Percentiles rank a stretch among this genome's conserved stretches.
Evolutionary conservation across 2,329 filamentous ascomycete genomes (phyloP).

Genomic region (Paracoccidioides brasiliensis): DNA sequence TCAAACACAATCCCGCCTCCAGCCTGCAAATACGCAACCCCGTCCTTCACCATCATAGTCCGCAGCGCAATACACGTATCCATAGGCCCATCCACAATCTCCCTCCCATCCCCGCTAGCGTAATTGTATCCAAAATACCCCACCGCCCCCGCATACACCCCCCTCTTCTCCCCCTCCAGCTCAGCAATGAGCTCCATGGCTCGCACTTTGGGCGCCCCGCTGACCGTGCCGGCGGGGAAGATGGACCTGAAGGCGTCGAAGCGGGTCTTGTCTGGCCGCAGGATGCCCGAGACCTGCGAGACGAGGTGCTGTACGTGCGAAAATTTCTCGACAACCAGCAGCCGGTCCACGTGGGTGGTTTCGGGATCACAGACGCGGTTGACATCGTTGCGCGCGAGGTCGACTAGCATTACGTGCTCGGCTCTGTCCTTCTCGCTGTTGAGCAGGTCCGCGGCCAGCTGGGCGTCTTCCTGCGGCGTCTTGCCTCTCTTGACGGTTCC

Average conservation of each 20-base stretch:
- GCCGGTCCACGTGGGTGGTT: conserved; percentile 76
- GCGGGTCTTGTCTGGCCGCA: conserved; percentile 68
- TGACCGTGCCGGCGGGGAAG: conserved; percentile 92
- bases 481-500: conserved; percentile 83
- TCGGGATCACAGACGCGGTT: conserved; percentile 89
- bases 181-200: conserved; percentile 97
- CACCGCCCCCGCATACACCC: conserved; percentile 89
- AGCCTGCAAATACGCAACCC: conserved; percentile 78
- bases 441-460: conserved; percentile 62
- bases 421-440: conserved; percentile 80
- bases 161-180: conserved; percentile 83
- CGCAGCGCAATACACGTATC: conserved; percentile 72
- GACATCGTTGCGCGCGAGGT: conserved; percentile 89
- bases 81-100: conserved; percentile 68
- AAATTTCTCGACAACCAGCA: conserved; percentile 92
- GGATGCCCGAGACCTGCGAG: conserved; percentile 84
- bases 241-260: conserved; percentile 95
- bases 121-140: conserved; percentile 88
- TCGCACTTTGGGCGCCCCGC: conserved; percentile 85
- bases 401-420: conserved; percentile 95
- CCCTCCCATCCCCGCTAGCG: conserved; percentile 49
- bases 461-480: conserved; percentile 67
- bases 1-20: conserved; percentile 87
- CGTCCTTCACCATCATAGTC: conserved; percentile 90
- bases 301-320: conserved; percentile 96